Evolutionary conservation across 768 basidiomycete genomes (phyloP).

Genomic region (Phaffia australis): DNA sequence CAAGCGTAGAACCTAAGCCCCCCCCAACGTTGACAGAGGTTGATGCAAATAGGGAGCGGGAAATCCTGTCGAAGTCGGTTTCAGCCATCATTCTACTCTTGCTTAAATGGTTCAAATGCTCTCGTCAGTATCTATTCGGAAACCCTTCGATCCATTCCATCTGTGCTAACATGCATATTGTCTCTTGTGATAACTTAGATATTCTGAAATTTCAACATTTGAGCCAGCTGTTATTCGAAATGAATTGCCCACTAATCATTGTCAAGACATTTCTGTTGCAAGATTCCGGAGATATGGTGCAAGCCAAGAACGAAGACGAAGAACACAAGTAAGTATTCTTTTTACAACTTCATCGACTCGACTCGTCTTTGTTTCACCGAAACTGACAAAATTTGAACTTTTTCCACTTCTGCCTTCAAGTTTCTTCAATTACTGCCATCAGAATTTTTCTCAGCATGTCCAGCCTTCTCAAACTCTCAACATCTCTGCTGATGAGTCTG

Average conservation of each 20-base stretch:
- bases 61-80: conserved; percentile 93
- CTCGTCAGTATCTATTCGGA: conserved; percentile 53
- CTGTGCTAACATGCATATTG: background rate
- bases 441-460: conserved; percentile 59
- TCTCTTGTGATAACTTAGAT: conserved; percentile 47
- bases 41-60: conserved; percentile 86
- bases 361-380: background rate
- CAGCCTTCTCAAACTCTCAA: conserved; percentile 55
- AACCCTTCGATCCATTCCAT: background rate
- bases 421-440: conserved; percentile 89
- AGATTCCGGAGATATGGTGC: conserved; percentile 70
- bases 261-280: conserved; percentile 98
- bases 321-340: conserved; percentile 59
- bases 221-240: conserved; percentile 87
- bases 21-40: conserved; percentile 72
- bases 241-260: conserved; percentile 83
- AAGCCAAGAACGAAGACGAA: conserved; percentile 78
- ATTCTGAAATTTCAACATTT: conserved; percentile 98
- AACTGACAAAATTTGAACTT: background rate
- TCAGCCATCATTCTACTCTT: conserved; percentile 83
- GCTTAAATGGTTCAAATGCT: conserved; percentile 97
- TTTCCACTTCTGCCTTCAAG: conserved; percentile 43
- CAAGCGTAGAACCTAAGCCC: conserved; percentile 38
- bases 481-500: conserved; percentile 45
- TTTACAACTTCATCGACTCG: background rate